Base-by-base conservation (phyloP, 2,329 filamentous ascomycete species). In the Chalaropsis ovoidea region DNA sequence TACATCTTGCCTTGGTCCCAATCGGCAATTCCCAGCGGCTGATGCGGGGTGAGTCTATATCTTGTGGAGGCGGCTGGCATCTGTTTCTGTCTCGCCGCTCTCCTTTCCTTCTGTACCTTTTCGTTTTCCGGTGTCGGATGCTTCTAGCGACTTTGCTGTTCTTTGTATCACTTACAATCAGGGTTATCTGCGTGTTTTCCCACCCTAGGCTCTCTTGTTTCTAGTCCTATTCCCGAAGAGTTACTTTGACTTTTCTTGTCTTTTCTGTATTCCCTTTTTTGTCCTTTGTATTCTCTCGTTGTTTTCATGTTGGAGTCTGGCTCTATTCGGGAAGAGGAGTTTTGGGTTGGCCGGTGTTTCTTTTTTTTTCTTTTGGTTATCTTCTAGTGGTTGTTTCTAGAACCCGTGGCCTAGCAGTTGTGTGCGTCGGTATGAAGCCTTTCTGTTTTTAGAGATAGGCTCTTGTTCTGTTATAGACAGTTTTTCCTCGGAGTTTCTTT, bases 391-490 rank as follows among this genome's bases (percentile, higher is more conserved):
- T 52, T 24, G 22, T 52, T 52, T 52, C 22, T 52, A 27, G 19
- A 52, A 13, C 11, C 27, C 47, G 27, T 52, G 47, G 22, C 47
- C 47, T 52, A 52, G 47, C 47, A 52, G 27, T 27, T 52, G 52
- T 58, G 31, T 43, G 17, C 19, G 39, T 63, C 11, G 8, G 35
- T 31, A 24, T 7, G 35, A 54, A 22, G 47, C n/a, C 31, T 41
- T n/a, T 19, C n/a, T 27, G 27, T 31, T 27, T 52, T 22, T 52
- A 11, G 24, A 24, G 24, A 52, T 10, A 15, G n/a, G 13, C 49
- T 52, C n/a, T 52, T 13, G 11, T 65, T 54, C 56, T 47, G 58
- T 5, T 64, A 35, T 10, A 63, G 24, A 65, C 19, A 27, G 10
- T 58, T 13, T 60, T n/a, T 41, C 42, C n/a, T 15, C 17, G 27